Evolutionary conservation across 805 yeast genomes (phyloP).

Genomic region (Kluyveromyces siamensis): DNA sequence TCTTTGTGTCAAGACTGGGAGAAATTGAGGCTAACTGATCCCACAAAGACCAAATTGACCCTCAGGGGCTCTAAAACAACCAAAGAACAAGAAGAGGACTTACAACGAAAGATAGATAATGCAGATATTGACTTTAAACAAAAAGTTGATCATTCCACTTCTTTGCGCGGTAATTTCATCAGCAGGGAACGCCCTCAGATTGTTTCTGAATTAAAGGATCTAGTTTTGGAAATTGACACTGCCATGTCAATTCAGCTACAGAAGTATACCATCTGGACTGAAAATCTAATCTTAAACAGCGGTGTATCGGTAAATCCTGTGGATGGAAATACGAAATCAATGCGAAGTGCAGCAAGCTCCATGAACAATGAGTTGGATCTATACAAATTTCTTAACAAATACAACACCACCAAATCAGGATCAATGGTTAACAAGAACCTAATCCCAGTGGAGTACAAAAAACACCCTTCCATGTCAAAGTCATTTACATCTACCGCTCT

Average conservation of each 20-base stretch:
- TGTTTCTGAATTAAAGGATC: constrained; percentile 60
- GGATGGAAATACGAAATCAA: constrained; percentile 43
- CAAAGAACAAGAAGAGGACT: constrained; percentile 82
- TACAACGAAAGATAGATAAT: constrained; percentile 64
- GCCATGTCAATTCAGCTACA: constrained; percentile 85
- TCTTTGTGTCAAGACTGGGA: constrained; percentile 82
- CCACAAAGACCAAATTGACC: constrained; percentile 72
- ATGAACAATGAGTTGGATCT: constrained; percentile 80
- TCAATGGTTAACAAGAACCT: constrained; percentile 34
- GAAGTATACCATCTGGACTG: constrained; percentile 81
- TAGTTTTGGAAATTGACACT: constrained; percentile 79
- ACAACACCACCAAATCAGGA: constrained; percentile 30
- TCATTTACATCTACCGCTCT: constrained; percentile 16
- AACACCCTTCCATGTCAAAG: constrained; percentile 54
- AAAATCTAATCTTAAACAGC: constrained; percentile 70
- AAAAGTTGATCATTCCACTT: constrained; percentile 64
- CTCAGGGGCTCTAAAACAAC: constrained; percentile 71
- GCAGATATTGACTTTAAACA: constrained; percentile 84
- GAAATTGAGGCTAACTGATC: constrained; percentile 70
- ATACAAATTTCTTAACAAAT: constrained; percentile 53
- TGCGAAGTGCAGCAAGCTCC: constrained; percentile 67
- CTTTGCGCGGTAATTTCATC: constrained; percentile 64
- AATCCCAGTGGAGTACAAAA: constrained; percentile 60
- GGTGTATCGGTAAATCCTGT: constrained; percentile 81
- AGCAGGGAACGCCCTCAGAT: constrained; percentile 69